Conservation (phyloP, 495 filamentous ascomycete species). For the Symbiotaphrina buchneri region DNA sequence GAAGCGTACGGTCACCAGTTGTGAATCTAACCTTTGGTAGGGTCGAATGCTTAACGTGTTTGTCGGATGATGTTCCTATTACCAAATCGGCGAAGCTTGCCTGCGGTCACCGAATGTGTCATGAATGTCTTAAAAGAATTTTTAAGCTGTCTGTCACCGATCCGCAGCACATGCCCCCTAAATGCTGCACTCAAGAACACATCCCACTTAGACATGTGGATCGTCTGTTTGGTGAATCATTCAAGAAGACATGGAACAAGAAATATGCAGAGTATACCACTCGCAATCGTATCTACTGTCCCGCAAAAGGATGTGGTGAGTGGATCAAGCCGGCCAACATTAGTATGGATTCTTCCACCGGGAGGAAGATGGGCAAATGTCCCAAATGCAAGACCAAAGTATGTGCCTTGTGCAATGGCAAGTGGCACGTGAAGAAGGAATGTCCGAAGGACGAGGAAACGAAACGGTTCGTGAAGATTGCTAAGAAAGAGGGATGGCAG, state of each 20-base stretch:
- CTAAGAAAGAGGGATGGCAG: slow-evolving; percentile 53
- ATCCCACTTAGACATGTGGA: slow-evolving; percentile 61
- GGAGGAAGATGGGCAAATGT: slow-evolving; percentile 34
- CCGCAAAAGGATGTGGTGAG: slow-evolving; percentile 41
- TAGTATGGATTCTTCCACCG: slow-evolving; percentile 20
- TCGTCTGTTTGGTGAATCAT: slow-evolving; percentile 41
- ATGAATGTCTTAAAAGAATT: slow-evolving; percentile 43
- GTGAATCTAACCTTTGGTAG: slow-evolving; percentile 12
- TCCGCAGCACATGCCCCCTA: slow-evolving; percentile 59
- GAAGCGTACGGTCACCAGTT: neutral
- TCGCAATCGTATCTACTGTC: slow-evolving; percentile 54
- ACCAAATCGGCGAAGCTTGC: slow-evolving; percentile 40
- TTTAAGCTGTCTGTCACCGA: slow-evolving; percentile 54
- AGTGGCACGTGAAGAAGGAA: slow-evolving; percentile 40
- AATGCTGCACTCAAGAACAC: slow-evolving; percentile 46
- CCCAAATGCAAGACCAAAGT: slow-evolving; percentile 46
- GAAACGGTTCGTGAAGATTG: slow-evolving; percentile 37
- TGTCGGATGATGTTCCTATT: slow-evolving; percentile 33
- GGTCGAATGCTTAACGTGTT: slow-evolving; percentile 45
- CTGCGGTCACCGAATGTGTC: slow-evolving; percentile 62
- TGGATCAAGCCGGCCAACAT: slow-evolving; percentile 54
- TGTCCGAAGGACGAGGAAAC: slow-evolving; percentile 55
- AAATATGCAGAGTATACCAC: slow-evolving; percentile 56
- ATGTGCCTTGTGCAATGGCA: slow-evolving; percentile 48
- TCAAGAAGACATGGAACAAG: slow-evolving; percentile 55